phyloP scores from a whole-genome alignment of 106 monocot genomes.

The Ottelia alismoides region DNA sequence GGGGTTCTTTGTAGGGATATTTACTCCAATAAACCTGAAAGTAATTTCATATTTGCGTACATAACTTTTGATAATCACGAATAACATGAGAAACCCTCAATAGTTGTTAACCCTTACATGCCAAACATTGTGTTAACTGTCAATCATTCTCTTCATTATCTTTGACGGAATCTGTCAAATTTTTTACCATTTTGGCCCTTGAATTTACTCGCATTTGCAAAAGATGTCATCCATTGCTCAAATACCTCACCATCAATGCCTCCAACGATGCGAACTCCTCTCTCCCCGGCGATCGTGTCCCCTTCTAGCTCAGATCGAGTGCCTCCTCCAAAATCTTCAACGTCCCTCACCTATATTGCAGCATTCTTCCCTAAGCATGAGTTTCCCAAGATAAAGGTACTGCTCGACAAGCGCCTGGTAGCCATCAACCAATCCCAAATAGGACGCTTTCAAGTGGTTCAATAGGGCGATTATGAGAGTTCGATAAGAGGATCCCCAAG shows the following conservation, averaged over 20 bases:
- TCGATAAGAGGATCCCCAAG: constrained; percentile 52
- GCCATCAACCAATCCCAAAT: constrained; percentile 15
- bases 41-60: no score
- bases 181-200: no score
- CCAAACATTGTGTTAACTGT: no score
- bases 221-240: no score
- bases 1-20: no score
- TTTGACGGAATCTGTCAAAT: no score
- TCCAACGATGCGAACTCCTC: constrained; percentile 20
- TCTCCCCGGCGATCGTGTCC: constrained; percentile 10
- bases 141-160: no score
- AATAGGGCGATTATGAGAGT: constrained; percentile 56
- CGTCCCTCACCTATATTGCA: constrained; percentile 2
- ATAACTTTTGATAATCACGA: no score
- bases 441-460: constrained; percentile 46
- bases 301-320: constrained; percentile 74
- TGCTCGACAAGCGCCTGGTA: constrained; percentile 50
- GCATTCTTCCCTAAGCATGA: constrained; percentile 14
- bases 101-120: no score
- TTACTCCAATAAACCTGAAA: no score
- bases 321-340: constrained; percentile 49
- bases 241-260: constrained; percentile 32
- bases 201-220: no score
- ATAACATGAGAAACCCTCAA: no score
- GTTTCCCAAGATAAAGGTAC: constrained; percentile 57